Conservation (phyloP, 495 filamentous ascomycete species). For the Talaromyces trachyspermus region DNA sequence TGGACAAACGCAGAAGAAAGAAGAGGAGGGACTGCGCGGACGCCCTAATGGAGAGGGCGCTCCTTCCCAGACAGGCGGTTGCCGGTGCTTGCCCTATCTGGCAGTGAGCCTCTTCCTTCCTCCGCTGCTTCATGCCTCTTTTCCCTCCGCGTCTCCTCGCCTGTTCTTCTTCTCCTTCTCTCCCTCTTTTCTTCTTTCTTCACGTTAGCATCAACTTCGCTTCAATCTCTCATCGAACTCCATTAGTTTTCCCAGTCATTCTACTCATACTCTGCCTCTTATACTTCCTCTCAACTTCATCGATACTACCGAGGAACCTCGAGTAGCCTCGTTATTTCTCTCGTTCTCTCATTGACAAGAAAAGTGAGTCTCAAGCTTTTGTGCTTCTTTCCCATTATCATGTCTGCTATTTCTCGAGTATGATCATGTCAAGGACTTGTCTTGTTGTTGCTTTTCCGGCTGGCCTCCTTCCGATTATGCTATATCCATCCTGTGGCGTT, state of each 20-base stretch:
- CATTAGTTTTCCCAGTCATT: constrained; percentile 8
- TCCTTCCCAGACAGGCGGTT: no score
- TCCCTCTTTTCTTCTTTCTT: constrained; percentile 18
- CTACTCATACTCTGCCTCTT: constrained; percentile 11
- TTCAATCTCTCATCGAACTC: constrained; percentile 13
- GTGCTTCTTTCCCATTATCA: no score
- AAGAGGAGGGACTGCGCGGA: no score
- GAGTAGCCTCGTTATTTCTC: neutral
- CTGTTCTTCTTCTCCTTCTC: constrained; percentile 22
- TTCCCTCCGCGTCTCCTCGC: constrained; percentile 16
- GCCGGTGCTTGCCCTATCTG: no score
- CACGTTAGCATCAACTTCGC: constrained; percentile 10
- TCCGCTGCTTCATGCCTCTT: constrained; percentile 10
- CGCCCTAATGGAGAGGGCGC: no score
- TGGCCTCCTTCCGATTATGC: no score
- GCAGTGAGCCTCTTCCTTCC: constrained; percentile 10
- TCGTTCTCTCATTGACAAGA: neutral
- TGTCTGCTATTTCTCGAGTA: no score
- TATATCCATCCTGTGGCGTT: no score
- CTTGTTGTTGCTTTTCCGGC: no score
- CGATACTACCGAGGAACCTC: neutral
- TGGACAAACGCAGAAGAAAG: no score
- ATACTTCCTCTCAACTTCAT: neutral
- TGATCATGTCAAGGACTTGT: no score
- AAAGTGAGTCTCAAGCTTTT: neutral